phyloP scores from a whole-genome alignment of 2,329 filamentous ascomycete species.

The Calycina herbarum region DNA sequence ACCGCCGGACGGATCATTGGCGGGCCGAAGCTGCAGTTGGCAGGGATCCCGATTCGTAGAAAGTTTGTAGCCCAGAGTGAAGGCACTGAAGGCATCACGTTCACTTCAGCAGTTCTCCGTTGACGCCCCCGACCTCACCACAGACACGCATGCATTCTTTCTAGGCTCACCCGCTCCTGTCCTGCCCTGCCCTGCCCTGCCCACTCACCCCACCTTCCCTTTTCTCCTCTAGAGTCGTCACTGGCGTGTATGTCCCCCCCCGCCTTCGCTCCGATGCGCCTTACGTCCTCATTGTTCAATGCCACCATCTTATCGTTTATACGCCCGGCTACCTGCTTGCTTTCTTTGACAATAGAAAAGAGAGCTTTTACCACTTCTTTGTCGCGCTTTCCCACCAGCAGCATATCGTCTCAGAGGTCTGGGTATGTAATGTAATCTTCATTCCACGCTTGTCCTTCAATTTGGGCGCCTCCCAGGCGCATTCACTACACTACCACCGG shows the following conservation, averaged over 20 bases:
- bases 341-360: slow-evolving; percentile 28
- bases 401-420: not conserved
- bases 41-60: slow-evolving; percentile 2
- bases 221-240: slow-evolving; percentile 6
- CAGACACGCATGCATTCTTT: too few species aligned
- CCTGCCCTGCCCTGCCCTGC: not conserved
- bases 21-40: not conserved
- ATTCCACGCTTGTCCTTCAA: not conserved
- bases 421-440: slow-evolving; percentile 1
- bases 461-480: not conserved
- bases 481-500: not conserved
- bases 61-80: not conserved
- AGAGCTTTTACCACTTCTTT: slow-evolving; percentile 27
- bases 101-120: not conserved
- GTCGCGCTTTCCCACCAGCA: not conserved
- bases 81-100: not conserved
- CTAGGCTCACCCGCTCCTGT: not conserved
- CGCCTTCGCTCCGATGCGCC: slow-evolving; percentile 34
- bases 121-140: not conserved
- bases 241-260: slow-evolving; percentile 7
- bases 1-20: not conserved
- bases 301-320: slow-evolving; percentile 29
- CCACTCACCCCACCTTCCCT: slow-evolving; percentile 12
- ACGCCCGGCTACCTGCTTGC: slow-evolving; percentile 29
- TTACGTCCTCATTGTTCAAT: slow-evolving; percentile 29